Percentiles rank a stretch among this genome's conserved stretches.
These are phyloP conservation scores for Kalmusia sp. DNA, from an alignment of 2,329 filamentous ascomycete genomes.

Conservation along the genomic window DNA sequence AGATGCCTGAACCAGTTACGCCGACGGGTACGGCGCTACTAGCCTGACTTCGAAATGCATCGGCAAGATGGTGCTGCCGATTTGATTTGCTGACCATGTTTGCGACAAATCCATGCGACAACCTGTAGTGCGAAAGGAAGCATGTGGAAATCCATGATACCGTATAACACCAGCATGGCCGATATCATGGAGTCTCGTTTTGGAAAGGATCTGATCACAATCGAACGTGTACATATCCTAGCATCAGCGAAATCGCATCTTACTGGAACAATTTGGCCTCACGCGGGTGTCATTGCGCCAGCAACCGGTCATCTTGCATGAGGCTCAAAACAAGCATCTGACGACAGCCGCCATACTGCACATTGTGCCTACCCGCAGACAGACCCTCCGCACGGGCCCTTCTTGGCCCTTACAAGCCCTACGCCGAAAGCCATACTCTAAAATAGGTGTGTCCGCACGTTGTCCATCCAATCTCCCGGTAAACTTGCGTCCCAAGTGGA, in stretches of 20 bases:
- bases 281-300: constrained; percentile 5
- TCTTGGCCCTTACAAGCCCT: not conserved
- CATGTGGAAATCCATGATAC: constrained; percentile 10
- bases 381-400: constrained; percentile 9
- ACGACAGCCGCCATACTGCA: constrained; percentile 38
- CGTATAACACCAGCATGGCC: constrained; percentile 20
- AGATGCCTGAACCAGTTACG: constrained; percentile 10
- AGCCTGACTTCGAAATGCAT: constrained; percentile 20
- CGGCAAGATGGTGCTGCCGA: constrained; percentile 16
- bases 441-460: constrained; percentile 32
- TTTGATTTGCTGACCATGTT: constrained; percentile 41
- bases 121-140: constrained; percentile 12
- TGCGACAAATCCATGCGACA: constrained; percentile 24
- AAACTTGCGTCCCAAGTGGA: constrained; percentile 24
- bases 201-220: not conserved
- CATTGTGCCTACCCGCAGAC: constrained; percentile 1
- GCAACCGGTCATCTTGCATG: constrained; percentile 29
- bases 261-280: constrained; percentile 1
- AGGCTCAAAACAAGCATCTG: constrained; percentile 47
- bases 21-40: constrained; percentile 16
- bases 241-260: constrained; percentile 3
- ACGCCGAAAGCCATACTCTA: constrained; percentile 34
- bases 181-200: too few relatives aligned
- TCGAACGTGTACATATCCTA: not conserved
- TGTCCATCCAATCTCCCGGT: constrained; percentile 21